Percentiles rank a stretch among this genome's conserved stretches.
Conservation (phyloP, 345 rosid species). For the Arabis hirsuta region DNA sequence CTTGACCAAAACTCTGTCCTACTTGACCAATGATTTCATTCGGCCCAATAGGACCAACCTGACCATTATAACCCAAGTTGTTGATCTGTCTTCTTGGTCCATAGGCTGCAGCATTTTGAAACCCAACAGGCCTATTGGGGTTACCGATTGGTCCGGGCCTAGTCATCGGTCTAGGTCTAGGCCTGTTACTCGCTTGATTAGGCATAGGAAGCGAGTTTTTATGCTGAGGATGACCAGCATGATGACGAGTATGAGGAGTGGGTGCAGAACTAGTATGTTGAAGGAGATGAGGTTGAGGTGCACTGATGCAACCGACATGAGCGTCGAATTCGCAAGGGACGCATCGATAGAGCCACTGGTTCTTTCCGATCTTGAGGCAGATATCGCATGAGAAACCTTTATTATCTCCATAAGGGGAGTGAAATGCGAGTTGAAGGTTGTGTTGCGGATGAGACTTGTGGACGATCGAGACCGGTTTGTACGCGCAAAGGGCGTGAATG, state of each 20-base stretch:
- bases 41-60: not conserved
- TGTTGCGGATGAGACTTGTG: slow-evolving; percentile 54
- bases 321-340: slow-evolving; percentile 59
- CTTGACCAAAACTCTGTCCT: slow-evolving; percentile 32
- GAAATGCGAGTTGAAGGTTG: slow-evolving; percentile 52
- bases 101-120: not conserved
- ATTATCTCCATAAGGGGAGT: slow-evolving; percentile 50
- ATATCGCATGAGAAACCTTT: slow-evolving; percentile 64
- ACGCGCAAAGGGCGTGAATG: slow-evolving; percentile 57
- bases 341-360: slow-evolving; percentile 71
- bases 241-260: slow-evolving; percentile 9
- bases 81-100: slow-evolving; percentile 30
- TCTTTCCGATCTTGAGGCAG: slow-evolving; percentile 50
- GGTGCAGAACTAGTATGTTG: slow-evolving; percentile 43
- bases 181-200: slow-evolving; percentile 8
- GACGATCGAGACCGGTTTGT: slow-evolving; percentile 47
- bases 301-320: slow-evolving; percentile 52
- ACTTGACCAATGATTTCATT: not conserved
- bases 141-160: not conserved
- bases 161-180: slow-evolving; percentile 20
- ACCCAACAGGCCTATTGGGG: not conserved
- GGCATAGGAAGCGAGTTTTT: slow-evolving; percentile 19
- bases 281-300: slow-evolving; percentile 31
- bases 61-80: slow-evolving; percentile 17
- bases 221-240: not conserved